A percentile compares a stretch with the other conserved stretches of the same genome.
These are phyloP conservation scores for Debaryomycetaceae sp. DNA, from an alignment of 1,139 yeast genomes.

Conservation along the genomic window DNA sequence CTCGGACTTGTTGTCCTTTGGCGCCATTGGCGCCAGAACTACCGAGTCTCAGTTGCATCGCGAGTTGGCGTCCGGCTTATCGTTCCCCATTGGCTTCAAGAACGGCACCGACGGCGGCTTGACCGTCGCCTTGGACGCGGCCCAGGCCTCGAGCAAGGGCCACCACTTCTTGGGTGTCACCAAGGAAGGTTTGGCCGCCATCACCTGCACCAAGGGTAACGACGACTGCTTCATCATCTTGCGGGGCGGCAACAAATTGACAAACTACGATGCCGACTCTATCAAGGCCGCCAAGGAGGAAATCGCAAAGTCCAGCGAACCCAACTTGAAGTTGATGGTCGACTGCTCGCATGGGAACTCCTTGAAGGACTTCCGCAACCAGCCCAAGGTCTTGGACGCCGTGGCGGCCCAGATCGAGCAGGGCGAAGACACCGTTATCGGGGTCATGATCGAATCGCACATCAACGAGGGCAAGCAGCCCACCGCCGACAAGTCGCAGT, in stretches of 20 bases:
- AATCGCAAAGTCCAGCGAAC: constrained; percentile 45
- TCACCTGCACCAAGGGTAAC: constrained; percentile 91
- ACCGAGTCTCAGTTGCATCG: constrained; percentile 97
- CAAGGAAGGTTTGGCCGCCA: constrained; percentile 93
- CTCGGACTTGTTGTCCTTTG: constrained; percentile 83
- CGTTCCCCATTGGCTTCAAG: constrained; percentile 97
- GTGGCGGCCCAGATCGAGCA: constrained; percentile 74
- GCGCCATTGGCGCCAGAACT: constrained; percentile 98
- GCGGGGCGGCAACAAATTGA: constrained; percentile 91
- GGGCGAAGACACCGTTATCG: constrained; percentile 75
- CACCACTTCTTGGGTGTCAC: constrained; percentile 98
- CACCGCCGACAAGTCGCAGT: constrained; percentile 52
- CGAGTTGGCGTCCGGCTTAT: constrained; percentile 90
- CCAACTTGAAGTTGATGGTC: constrained; percentile 74
- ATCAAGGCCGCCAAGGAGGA: constrained; percentile 63
- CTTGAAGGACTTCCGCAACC: constrained; percentile 85
- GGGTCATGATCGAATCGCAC: constrained; percentile 94
- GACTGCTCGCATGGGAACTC: constrained; percentile 99
- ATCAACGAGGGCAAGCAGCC: constrained; percentile 88
- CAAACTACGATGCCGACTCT: constrained; percentile 78
- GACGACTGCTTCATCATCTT: constrained; percentile 80
- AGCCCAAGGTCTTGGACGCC: constrained; percentile 71
- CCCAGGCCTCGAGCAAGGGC: constrained; percentile 80
- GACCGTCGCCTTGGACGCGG: constrained; percentile 90
- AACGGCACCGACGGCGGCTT: constrained; percentile 96